Evolutionary conservation across 2,329 filamentous ascomycete genomes (phyloP).

Genomic region (Sarocladiaceae sp.): DNA sequence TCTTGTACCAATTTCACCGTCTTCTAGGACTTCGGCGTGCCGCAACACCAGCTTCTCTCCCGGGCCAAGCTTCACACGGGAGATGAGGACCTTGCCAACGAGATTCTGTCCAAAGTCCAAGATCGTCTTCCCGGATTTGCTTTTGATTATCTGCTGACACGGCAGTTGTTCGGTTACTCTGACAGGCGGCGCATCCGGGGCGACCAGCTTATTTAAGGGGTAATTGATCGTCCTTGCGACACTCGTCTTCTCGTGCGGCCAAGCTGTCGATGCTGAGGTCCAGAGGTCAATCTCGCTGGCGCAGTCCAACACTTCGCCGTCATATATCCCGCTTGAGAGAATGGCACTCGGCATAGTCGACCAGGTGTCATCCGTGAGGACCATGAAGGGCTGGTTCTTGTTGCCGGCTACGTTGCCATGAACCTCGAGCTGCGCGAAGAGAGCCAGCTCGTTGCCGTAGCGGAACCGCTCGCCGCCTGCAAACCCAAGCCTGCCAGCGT

Average conservation of each 20-base stretch:
- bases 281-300: slow-evolving; percentile 21
- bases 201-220: slow-evolving; percentile 26
- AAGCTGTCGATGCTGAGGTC: slow-evolving; percentile 20
- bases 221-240: slow-evolving; percentile 17
- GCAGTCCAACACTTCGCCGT: slow-evolving; percentile 46
- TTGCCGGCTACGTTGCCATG: slow-evolving; percentile 24
- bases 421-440: slow-evolving; percentile 33
- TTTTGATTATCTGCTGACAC: slow-evolving; percentile 22
- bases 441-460: slow-evolving; percentile 31
- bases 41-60: slow-evolving; percentile 37
- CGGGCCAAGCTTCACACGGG: slow-evolving; percentile 27
- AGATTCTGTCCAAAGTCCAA: slow-evolving; percentile 55
- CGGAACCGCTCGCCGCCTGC: slow-evolving; percentile 21
- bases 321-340: slow-evolving; percentile 37
- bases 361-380: slow-evolving; percentile 34
- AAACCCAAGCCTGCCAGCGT: slow-evolving; percentile 28
- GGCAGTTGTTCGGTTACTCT: slow-evolving; percentile 14
- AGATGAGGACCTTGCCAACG: slow-evolving; percentile 33
- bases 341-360: slow-evolving; percentile 25
- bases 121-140: slow-evolving; percentile 36
- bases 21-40: slow-evolving; percentile 51
- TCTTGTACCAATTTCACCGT: slow-evolving; percentile 32
- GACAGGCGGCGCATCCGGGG: slow-evolving; percentile 38
- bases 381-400: slow-evolving; percentile 20
- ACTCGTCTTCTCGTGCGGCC: slow-evolving; percentile 22